These are phyloP conservation scores for Millerago galiae DNA, from an alignment of 805 yeast genomes.

Conservation along the genomic window DNA sequence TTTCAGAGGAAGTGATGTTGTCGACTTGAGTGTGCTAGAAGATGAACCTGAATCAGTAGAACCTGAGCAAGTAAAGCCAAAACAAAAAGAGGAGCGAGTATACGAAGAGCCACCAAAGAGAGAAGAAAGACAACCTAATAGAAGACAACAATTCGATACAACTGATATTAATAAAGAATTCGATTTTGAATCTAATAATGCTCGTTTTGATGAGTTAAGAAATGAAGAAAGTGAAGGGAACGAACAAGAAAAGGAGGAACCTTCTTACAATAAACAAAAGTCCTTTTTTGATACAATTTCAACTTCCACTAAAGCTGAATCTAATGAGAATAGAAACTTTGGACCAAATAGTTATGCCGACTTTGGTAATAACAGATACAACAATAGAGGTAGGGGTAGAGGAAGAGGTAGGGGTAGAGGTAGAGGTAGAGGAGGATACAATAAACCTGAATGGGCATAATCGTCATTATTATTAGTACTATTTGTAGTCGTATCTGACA, in stretches of 20 bases:
- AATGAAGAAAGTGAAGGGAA: slow-evolving; percentile 26
- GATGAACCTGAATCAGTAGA: slow-evolving; percentile 25
- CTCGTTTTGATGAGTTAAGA: slow-evolving; percentile 53
- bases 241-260: slow-evolving; percentile 6
- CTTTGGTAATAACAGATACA: slow-evolving; percentile 2
- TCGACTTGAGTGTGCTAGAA: slow-evolving; percentile 81
- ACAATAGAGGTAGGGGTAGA: slow-evolving; percentile 14
- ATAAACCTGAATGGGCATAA: slow-evolving; percentile 5
- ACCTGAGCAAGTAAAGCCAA: too few relatives aligned
- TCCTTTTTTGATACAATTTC: slow-evolving; percentile 89
- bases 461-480: neutral
- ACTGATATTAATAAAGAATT: slow-evolving; percentile 47
- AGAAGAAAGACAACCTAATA: slow-evolving; percentile 6
- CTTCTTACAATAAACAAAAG: slow-evolving; percentile 63
- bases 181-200: slow-evolving; percentile 71
- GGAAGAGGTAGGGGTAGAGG: slow-evolving; percentile 12
- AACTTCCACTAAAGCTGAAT: slow-evolving; percentile 42
- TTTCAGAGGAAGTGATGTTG: slow-evolving; percentile 88
- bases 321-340: slow-evolving; percentile 14
- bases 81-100: slow-evolving; percentile 3
- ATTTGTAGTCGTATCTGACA: slow-evolving; percentile 2
- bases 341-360: slow-evolving; percentile 8
- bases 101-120: neutral
- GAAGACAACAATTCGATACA: slow-evolving; percentile 5
- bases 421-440: slow-evolving; percentile 9